phyloP scores from a whole-genome alignment of 2,329 filamentous ascomycete genomes.

The Ustilaginoidea virens region DNA sequence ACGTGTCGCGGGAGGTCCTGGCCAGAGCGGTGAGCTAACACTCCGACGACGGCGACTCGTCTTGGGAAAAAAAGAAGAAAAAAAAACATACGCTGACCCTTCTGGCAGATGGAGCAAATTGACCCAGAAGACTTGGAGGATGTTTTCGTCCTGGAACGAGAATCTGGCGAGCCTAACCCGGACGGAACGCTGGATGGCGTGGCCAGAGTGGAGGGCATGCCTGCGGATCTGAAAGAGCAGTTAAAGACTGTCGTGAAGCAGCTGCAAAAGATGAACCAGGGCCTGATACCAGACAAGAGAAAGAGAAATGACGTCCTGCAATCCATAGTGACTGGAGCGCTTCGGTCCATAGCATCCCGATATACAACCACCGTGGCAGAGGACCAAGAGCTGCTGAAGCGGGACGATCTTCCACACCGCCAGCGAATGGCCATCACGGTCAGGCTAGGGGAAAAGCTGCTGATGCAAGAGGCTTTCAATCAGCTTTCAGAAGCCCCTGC shows the following conservation, averaged over 20 bases:
- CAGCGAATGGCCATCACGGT: slow-evolving; percentile 49
- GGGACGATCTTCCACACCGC: slow-evolving; percentile 16
- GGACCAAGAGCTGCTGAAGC: slow-evolving; percentile 22
- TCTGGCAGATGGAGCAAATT: slow-evolving; percentile 25
- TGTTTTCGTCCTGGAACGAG: slow-evolving; percentile 51
- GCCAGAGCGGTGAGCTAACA: slow-evolving; percentile 24
- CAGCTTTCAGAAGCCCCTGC: slow-evolving; percentile 14
- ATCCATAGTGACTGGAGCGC: slow-evolving; percentile 21
- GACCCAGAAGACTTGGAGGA: slow-evolving; percentile 59
- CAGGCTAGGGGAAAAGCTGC: slow-evolving; percentile 55
- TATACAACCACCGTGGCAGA: slow-evolving; percentile 27
- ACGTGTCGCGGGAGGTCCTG: slow-evolving; percentile 21
- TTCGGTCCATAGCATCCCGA: slow-evolving; percentile 22
- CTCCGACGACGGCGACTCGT: too few relatives aligned
- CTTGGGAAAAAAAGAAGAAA: too few relatives aligned
- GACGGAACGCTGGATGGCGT: slow-evolving; percentile 27
- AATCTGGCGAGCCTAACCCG: slow-evolving; percentile 33
- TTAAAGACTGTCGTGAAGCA: slow-evolving; percentile 34
- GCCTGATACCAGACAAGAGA: slow-evolving; percentile 30
- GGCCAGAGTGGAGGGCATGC: slow-evolving; percentile 25
- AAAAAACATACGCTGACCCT: slow-evolving; percentile 9
- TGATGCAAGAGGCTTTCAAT: slow-evolving; percentile 39
- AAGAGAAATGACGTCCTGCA: slow-evolving; percentile 30
- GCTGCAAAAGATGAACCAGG: slow-evolving; percentile 26
- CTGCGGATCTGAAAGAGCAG: slow-evolving; percentile 35